Base-by-base conservation (phyloP, 2,329 filamentous ascomycete species). In the Niveomyces coronatus region DNA sequence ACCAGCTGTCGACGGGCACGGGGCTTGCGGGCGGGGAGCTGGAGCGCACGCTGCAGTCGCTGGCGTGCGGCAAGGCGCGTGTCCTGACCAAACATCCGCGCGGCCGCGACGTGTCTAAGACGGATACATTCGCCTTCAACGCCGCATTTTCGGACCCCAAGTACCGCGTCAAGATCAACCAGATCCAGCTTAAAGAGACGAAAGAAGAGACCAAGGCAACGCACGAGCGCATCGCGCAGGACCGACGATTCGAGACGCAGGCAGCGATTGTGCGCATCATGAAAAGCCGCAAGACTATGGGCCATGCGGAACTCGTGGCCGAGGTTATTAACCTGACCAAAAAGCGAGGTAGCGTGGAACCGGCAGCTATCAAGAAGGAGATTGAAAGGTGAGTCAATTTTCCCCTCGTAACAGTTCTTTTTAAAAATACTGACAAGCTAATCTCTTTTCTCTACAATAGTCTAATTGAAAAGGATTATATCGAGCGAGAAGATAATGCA, bases 171-270 rank as follows among this genome's bases (percentile, higher is more conserved):
- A 98, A 98, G 67, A 95, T 98, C 67, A 98, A 96, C 63, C 89
- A 95, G 62, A 91, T 98, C 49, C 91, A 98, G 62, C 74, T 95
- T 35, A 93, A 91, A 62, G 91, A 98, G 63, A 96, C 91, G 1
- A 84, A 83, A 51, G 83, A 89, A 53, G 91, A 98, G 62, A 95
- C 95, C 63, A 84, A 87, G 60, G 85, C 83, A 50, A 96, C 88
- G 1, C 87, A 96, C 60, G 82, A 94, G 59, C 76, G 86, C 30
- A 85, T 98, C 4, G 81, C 80, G 0, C 82, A 84, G 37, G 91
- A 98, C 55, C 70, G 91, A 35, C 86, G 94, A 53, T 94, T 93
- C 52, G 93, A 98, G 64, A 95, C 88, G 0, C 91, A 98, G 60
- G 91, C 91, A 1, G 89, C 91, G 1, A 93, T 98, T 54, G 91